These are phyloP conservation scores for Backusella australiensis DNA, from an alignment of 192 early-diverging fungal species.

Conservation along the genomic window DNA sequence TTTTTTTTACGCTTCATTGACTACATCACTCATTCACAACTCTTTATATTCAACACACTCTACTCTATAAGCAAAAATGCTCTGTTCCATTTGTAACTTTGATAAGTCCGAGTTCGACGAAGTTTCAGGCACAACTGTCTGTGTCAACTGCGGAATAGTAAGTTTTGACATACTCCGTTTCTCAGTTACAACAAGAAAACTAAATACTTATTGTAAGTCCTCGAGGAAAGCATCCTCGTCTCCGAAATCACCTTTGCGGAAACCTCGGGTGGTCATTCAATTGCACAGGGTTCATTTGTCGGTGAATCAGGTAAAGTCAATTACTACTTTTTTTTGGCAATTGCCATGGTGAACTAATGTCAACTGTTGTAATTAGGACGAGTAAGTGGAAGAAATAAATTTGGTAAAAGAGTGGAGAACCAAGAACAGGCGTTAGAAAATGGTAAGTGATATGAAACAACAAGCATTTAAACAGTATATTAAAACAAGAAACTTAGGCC, in stretches of 20 bases:
- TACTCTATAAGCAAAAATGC: not conserved
- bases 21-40: too few relatives aligned
- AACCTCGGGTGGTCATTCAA: constrained; percentile 78
- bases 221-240: constrained; percentile 93
- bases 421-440: constrained; percentile 69
- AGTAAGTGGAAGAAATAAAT: constrained; percentile 45
- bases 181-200: too few relatives aligned
- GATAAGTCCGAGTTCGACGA: constrained; percentile 20
- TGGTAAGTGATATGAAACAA: constrained; percentile 17
- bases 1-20: too few relatives aligned
- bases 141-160: constrained; percentile 28
- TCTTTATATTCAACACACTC: not conserved
- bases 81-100: constrained; percentile 29
- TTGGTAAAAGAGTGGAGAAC: constrained; percentile 54
- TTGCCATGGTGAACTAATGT: not conserved
- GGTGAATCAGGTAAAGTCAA: constrained; percentile 22
- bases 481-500: constrained; percentile 39
- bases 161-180: not conserved
- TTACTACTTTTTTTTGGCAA: too few relatives aligned
- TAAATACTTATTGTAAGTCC: constrained; percentile 52
- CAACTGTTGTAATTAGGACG: constrained; percentile 29
- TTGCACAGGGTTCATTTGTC: constrained; percentile 69
- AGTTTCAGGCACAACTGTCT: constrained; percentile 22
- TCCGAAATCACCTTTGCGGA: constrained; percentile 91
- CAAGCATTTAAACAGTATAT: too few relatives aligned